These are phyloP conservation scores for Trichoderma parareesei DNA, from an alignment of 495 filamentous ascomycete genomes.

Conservation along the genomic window DNA sequence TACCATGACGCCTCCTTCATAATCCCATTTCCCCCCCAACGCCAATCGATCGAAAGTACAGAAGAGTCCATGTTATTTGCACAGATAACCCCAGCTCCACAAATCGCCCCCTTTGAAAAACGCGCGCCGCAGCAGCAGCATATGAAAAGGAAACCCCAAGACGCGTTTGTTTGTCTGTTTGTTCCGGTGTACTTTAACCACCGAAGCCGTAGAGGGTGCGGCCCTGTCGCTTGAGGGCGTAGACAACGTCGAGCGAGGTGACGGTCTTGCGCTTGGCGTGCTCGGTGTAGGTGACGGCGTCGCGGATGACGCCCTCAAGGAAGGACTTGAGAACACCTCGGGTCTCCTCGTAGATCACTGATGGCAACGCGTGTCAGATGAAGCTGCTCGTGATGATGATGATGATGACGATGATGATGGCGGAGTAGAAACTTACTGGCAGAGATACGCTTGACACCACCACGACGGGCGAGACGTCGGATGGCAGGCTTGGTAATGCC, in stretches of 20 bases:
- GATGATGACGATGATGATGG: conserved; percentile 19
- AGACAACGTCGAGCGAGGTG: conserved; percentile 91
- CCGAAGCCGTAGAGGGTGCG: conserved; percentile 98
- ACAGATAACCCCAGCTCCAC: conserved; percentile 5
- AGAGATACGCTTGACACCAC: conserved; percentile 99
- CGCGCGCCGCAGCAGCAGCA: neutral
- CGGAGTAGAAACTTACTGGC: conserved; percentile 47
- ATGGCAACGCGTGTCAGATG: conserved; percentile 59
- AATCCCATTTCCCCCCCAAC: conserved; percentile 10
- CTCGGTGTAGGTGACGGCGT: conserved; percentile 96
- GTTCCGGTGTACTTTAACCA: conserved; percentile 53
- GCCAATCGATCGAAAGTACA: conserved; percentile 10
- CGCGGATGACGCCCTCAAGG: conserved; percentile 99
- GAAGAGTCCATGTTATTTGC: conserved; percentile 9
- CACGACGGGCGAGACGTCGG: conserved; percentile 97
- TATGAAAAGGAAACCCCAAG: too few species aligned
- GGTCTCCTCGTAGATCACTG: conserved; percentile 98
- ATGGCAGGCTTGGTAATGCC: conserved; percentile 99
- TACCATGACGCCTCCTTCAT: conserved; percentile 12
- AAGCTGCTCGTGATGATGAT: conserved; percentile 14
- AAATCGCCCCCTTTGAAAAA: neutral
- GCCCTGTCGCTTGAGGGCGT: conserved; percentile 90
- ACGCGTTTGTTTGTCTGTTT: too few species aligned
- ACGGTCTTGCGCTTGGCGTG: conserved; percentile 98
- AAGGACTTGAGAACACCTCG: conserved; percentile 99